Base-by-base conservation (phyloP, 2,329 filamentous ascomycete genomes). In the Cadophora malorum region DNA sequence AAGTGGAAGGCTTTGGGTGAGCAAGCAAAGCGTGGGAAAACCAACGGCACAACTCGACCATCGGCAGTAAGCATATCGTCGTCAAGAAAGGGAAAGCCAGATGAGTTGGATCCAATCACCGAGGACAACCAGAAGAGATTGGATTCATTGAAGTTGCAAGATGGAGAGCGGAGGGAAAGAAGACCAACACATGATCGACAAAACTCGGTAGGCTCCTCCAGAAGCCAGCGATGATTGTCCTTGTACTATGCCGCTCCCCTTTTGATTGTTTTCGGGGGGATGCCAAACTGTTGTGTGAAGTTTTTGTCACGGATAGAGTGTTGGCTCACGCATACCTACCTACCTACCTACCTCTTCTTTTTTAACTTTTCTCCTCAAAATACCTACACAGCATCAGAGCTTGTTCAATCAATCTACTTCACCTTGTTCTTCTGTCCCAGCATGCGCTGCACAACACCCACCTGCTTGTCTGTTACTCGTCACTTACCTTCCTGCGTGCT, bases 1-100 rank as follows among this genome's bases (percentile, higher is more conserved):
- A 94, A 95, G 78, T 99, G 96, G 96, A 93, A 95, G 65, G 89
- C 90, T 70, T 85, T 99, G 52, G 86, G 90, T 61, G 91, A 96
- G 73, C 89, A 93, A 79, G 94, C 94, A 49, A 90, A 91, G 74
- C 86, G 89, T 72, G 86, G 88, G 75, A 90, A 90, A 73, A 75
- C 79, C 21, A 79, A 79, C 55, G 78, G 78, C 64, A 79, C 81
- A 61, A 80, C 78, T 56, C 75, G 75, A 61, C 76, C 77, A 55
- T 73, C 76, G 65, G 79, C 79, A 4, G 70, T 79, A 25, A 77
- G 77, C 35, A 75, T 73, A 9, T 77, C 78, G 5, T 74, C 78
- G 53, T 76, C 78, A 45, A 79, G 78, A 69, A 83, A 83, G 72
- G 79, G 82, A 65, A 84, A 81, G 64, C 83, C 88, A 71, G 92